Base-by-base conservation (phyloP, 371 early-diverging fungal species). In the Mucor saturninus region DNA sequence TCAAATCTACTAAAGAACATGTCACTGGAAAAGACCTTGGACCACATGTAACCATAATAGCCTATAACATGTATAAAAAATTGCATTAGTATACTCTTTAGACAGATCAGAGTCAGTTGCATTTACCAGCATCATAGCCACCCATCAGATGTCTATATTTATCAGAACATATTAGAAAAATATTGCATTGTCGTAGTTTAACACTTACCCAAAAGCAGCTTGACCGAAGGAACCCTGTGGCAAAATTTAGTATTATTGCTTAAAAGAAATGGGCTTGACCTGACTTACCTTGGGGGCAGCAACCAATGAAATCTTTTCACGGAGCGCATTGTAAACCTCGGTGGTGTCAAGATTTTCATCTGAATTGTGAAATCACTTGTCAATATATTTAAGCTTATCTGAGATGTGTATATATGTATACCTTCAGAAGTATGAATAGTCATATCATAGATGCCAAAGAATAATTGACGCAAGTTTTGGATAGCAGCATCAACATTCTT, bases 21-120 rank as follows among this genome's bases (percentile, higher is more conserved):
- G 64, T 95, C 96, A 31, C 91, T 89, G 1, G 92, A 88, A 68
- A 88, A 93, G 52, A 94, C 94, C 73, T 91, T 86, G 11, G 89
- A 85, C 91, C 92, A 95, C 71, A 93, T 74, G 54, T 80, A 80
- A 14, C 85, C 85, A 57, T 85, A 86, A 56, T 85, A 85, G 14
- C 77, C 81, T 68, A 45, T 54, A 32, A 29, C 30, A 38, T 32
- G 32, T 32, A 51, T 32, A 14, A 51, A 51, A 21, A 37, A 28
- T 61, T 37, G 14, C 38, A 53, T 26, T 49, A 21, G 21, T 21
- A 21, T 21, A 21, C 21, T 21, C 21, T 21, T 21, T 21, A 21
- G 21, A 21, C 21, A 21, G 21, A 21, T 21, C 21, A 21, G 0
- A 21, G 21, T 21, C 21, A 21, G 21, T 21, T 21, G 21, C 21